A percentile compares a stretch with the other conserved stretches of the same genome.
phyloP scores from a whole-genome alignment of 352 stramenopile genomes.

The Pythium biforme region DNA sequence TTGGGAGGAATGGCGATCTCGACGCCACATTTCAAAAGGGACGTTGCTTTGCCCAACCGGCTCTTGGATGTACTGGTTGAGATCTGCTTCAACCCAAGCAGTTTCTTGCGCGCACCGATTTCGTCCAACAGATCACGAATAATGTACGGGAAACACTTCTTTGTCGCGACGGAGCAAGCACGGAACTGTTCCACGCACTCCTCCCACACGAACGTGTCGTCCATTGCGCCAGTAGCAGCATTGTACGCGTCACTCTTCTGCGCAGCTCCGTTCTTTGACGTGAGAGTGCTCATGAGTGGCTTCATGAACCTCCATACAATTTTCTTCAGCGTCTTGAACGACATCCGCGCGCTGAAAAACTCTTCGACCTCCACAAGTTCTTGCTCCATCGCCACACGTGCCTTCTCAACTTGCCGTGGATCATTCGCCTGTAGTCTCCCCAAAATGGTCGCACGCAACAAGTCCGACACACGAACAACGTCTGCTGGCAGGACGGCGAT shows the following conservation, averaged over 20 bases:
- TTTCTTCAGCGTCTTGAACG: constrained; percentile 24
- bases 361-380: constrained; percentile 39
- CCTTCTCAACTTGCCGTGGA: constrained; percentile 26
- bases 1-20: constrained; percentile 27
- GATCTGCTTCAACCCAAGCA: constrained; percentile 30
- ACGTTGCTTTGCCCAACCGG: constrained; percentile 18
- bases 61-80: neutral
- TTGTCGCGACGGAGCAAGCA: constrained; percentile 23
- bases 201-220: constrained; percentile 42
- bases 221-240: constrained; percentile 19
- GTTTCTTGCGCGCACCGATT: constrained; percentile 32
- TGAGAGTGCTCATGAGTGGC: constrained; percentile 8
- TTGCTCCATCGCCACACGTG: constrained; percentile 32
- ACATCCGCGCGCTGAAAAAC: constrained; percentile 33
- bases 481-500: constrained; percentile 50
- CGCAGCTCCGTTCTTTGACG: constrained; percentile 13
- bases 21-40: constrained; percentile 25
- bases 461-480: constrained; percentile 43
- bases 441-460: constrained; percentile 46
- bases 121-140: constrained; percentile 56
- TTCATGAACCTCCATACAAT: constrained; percentile 29
- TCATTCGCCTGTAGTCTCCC: constrained; percentile 52
- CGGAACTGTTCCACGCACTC: constrained; percentile 44
- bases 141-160: constrained; percentile 43
- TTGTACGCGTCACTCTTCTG: constrained; percentile 38